A percentile compares a stretch with the other conserved stretches of the same genome.
Evolutionary conservation across 345 rosid genomes (phyloP).

Genomic region (Cardamine resedifolia): DNA sequence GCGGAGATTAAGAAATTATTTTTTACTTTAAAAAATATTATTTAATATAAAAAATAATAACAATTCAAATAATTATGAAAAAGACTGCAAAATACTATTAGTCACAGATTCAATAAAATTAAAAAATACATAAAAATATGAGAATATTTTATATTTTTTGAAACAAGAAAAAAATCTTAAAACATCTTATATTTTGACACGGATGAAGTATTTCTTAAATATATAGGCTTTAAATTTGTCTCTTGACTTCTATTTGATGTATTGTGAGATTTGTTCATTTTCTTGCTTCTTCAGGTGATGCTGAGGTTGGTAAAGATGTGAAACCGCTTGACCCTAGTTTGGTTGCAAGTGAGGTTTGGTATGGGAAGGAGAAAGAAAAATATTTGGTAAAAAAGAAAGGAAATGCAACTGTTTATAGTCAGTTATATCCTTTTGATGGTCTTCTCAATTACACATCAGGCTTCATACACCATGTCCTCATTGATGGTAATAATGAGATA

Average conservation of each 20-base stretch:
- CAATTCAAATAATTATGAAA: too few species aligned
- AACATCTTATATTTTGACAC: too few species aligned
- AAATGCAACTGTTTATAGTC: constrained; percentile 64
- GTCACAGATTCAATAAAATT: too few species aligned
- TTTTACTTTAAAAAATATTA: too few species aligned
- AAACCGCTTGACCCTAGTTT: constrained; percentile 57
- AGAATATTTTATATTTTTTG: too few species aligned
- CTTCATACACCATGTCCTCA: constrained; percentile 79
- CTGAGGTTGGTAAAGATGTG: constrained; percentile 59
- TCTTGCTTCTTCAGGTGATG: constrained; percentile 53
- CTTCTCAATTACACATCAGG: constrained; percentile 80
- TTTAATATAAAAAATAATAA: too few species aligned
- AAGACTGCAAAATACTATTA: too few species aligned
- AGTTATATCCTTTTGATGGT: constrained; percentile 77
- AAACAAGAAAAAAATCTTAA: too few species aligned
- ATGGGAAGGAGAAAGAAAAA: constrained; percentile 57
- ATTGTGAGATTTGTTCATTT: not conserved
- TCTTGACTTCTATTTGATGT: not conserved
- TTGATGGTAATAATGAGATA: constrained; percentile 46
- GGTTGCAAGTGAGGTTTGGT: constrained; percentile 67
- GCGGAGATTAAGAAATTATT: too few species aligned
- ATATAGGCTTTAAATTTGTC: constrained; percentile 2
- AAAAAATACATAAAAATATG: too few species aligned
- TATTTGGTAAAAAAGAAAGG: constrained; percentile 44
- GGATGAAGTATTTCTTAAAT: not conserved